These are phyloP conservation scores for Tirmania nivea DNA, from an alignment of 495 filamentous ascomycete species.

Conservation along the genomic window DNA sequence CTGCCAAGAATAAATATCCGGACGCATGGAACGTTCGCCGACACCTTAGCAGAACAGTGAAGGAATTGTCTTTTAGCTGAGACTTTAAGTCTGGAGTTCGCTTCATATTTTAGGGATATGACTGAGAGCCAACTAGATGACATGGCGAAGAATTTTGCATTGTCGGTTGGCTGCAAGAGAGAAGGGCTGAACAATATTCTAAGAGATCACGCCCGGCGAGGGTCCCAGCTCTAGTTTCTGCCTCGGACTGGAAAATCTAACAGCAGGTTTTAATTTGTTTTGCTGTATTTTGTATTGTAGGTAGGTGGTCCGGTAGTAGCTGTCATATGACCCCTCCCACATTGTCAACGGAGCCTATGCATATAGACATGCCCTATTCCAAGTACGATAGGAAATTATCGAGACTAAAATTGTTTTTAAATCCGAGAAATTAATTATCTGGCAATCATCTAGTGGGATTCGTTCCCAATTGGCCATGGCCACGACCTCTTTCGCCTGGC, in stretches of 20 bases:
- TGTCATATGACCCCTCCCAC: too few relatives aligned
- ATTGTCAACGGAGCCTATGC: too few relatives aligned
- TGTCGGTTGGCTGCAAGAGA: constrained; percentile 30
- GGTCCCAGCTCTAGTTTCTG: neutral
- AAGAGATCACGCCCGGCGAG: constrained; percentile 3
- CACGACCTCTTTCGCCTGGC: too few relatives aligned
- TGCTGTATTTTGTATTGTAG: neutral
- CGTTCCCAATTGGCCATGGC: too few relatives aligned
- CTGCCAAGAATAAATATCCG: constrained; percentile 26
- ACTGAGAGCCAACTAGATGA: constrained; percentile 30
- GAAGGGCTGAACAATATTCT: constrained; percentile 34
- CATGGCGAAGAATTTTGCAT: constrained; percentile 32
- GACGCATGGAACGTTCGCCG: constrained; percentile 31
- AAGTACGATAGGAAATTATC: too few relatives aligned
- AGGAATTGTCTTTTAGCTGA: constrained; percentile 29
- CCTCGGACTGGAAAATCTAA: neutral
- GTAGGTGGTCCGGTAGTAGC: too few relatives aligned
- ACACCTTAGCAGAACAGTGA: constrained; percentile 30
- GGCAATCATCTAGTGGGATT: too few relatives aligned
- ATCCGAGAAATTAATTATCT: too few relatives aligned
- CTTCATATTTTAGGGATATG: constrained; percentile 32
- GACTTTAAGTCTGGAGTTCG: constrained; percentile 34
- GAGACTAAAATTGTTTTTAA: too few relatives aligned
- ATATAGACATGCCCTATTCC: too few relatives aligned
- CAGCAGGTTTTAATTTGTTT: neutral